Percentiles rank a stretch among this genome's conserved stretches.
Evolutionary conservation across 2,329 filamentous ascomycete species (phyloP).

Genomic region (Scytalidium sp.): DNA sequence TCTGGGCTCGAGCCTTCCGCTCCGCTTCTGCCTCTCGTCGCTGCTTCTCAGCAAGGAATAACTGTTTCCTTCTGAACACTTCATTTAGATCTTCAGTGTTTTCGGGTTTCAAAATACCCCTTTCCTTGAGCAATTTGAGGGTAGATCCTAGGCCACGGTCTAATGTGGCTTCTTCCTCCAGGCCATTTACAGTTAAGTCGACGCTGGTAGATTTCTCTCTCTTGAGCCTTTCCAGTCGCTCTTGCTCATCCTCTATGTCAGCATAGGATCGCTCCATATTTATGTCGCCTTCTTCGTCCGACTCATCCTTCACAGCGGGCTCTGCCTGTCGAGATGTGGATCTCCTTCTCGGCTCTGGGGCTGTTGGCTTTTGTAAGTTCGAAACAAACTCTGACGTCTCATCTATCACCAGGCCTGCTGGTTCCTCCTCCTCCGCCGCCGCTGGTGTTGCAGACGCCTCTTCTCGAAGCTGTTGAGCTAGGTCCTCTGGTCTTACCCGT

Average conservation of each 20-base stretch:
- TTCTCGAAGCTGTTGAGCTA: constrained; percentile 74
- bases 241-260: constrained; percentile 39
- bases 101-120: constrained; percentile 71
- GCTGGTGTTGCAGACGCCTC: constrained; percentile 52
- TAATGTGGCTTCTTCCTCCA: constrained; percentile 83
- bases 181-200: constrained; percentile 63
- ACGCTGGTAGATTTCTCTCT: constrained; percentile 44
- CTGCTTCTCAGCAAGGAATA: constrained; percentile 77
- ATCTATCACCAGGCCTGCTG: constrained; percentile 78
- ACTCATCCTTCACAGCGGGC: constrained; percentile 41
- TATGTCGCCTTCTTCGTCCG: constrained; percentile 39
- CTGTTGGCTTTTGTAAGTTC: constrained; percentile 68
- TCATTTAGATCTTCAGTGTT: constrained; percentile 63
- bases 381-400: constrained; percentile 95
- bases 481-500: constrained; percentile 79
- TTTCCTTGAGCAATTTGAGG: constrained; percentile 77
- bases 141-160: constrained; percentile 78
- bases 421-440: constrained; percentile 51
- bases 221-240: constrained; percentile 46
- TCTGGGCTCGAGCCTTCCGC: constrained; percentile 71
- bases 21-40: constrained; percentile 79
- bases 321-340: constrained; percentile 33
- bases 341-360: constrained; percentile 45
- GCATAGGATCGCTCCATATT: constrained; percentile 31
- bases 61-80: constrained; percentile 66